Base-by-base conservation (phyloP, 495 filamentous ascomycete species). In the Neurospora tetraspora region DNA sequence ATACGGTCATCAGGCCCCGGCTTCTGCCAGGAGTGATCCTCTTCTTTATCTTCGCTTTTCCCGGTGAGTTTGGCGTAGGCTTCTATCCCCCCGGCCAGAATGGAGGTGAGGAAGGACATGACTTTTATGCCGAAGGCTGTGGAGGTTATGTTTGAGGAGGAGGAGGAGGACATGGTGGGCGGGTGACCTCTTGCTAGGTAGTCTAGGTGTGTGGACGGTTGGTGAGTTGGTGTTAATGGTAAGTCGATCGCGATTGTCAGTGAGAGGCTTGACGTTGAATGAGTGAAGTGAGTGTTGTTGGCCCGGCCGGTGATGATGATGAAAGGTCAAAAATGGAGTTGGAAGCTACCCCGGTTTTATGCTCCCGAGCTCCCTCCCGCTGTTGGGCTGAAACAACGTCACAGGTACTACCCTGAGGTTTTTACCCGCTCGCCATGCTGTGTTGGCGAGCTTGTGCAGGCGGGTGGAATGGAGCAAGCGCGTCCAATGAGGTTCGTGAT, bases 1-100 rank as follows among this genome's bases (percentile, higher is more conserved):
- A 5, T 36, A 76, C 75, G 73, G 45, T 76, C 75, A 6, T 43
- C 39, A 14, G 75, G 72, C 2, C 71, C 39, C 9, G 75, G 71
- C 34, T 71, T 70, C 34, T 73, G 73, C 68, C 69, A 76, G 6
- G 71, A 14, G 39, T 75, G 75, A 39, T 76, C 75, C 0, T 39
- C 61, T 20, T 27, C 73, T 4, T 59, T 23, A 61, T 61, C 53
- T 16, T 61, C 53, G 53, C 53, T 31, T 61, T 31, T 2, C 5
- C 53, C 53, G 11, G 23, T 61, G 53, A 61, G 53, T 61, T 61
- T 61, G 53, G 53, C 53, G 53, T 61, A 61, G 27, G 23, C 53
- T 16, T 61, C 23, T 3, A 61, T 61, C 0, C 53, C 53, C 2
- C 23, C 23, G 0, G 53, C 53, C 0, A 61, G 0, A 27, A 61